Evolutionary conservation across 306 rosid genomes (phyloP).

Genomic region (Trichosanthes truncata): DNA sequence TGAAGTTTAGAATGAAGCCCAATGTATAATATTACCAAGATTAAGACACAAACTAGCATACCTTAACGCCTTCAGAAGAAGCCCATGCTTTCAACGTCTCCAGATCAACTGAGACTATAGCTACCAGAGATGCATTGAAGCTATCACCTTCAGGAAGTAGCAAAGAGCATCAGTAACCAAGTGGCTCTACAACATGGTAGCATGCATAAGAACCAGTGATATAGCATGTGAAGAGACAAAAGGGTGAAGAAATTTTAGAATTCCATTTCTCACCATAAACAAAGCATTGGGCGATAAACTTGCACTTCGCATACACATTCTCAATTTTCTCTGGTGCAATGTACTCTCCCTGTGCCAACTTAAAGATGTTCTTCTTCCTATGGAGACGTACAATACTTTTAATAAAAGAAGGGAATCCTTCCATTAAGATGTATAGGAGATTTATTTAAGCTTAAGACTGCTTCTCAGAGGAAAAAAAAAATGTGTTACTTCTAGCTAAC

Average conservation of each 20-base stretch:
- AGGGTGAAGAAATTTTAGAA: background rate
- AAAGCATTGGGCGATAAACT: constrained; percentile 76
- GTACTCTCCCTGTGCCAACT: constrained; percentile 99
- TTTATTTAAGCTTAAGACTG: background rate
- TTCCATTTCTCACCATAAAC: constrained; percentile 57
- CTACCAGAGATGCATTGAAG: constrained; percentile 75
- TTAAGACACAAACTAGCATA: background rate
- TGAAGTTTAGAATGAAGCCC: background rate
- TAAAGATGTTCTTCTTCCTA: constrained; percentile 97
- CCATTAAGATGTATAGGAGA: background rate
- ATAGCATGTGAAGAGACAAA: background rate
- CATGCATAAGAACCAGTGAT: background rate
- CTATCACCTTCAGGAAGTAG: constrained; percentile 60
- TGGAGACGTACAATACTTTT: background rate
- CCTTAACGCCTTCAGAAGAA: constrained; percentile 68
- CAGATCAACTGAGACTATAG: constrained; percentile 69
- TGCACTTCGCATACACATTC: constrained; percentile 87
- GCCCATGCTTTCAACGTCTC: constrained; percentile 85
- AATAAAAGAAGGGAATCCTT: background rate
- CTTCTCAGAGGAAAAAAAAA: background rate
- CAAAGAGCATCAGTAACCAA: constrained; percentile 20
- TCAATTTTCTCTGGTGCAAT: constrained; percentile 98
- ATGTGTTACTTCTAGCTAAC: background rate
- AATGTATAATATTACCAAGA: background rate
- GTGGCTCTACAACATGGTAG: background rate